Conservation (phyloP, 1,139 yeast genomes). For the Nadsonia starkeyi-henricii region DNA sequence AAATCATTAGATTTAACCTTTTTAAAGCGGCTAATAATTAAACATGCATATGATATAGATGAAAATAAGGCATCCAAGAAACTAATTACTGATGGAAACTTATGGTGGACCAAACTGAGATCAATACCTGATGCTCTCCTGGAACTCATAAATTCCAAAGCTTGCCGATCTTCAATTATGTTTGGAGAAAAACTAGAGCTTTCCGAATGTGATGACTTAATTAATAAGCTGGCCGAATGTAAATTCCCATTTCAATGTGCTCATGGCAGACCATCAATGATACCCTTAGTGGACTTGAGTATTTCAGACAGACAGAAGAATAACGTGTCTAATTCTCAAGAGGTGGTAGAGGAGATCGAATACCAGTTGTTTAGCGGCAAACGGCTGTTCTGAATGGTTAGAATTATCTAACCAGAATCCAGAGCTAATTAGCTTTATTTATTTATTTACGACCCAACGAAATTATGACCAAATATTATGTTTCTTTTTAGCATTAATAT, state of each 20-base stretch:
- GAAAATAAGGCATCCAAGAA: constrained; percentile 7
- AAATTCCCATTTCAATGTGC: constrained; percentile 67
- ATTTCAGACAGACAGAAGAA: neutral
- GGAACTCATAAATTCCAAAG: constrained; percentile 42
- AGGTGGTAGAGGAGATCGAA: neutral
- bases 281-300: constrained; percentile 33
- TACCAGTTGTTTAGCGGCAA: neutral
- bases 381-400: neutral
- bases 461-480: too few species aligned
- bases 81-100: constrained; percentile 3
- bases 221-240: constrained; percentile 35
- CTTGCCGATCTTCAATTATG: constrained; percentile 61
- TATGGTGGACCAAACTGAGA: constrained; percentile 6
- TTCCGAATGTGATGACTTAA: constrained; percentile 32
- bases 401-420: too few species aligned
- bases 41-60: constrained; percentile 9
- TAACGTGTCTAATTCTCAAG: neutral
- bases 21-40: constrained; percentile 8
- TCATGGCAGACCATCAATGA: constrained; percentile 69
- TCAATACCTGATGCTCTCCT: constrained; percentile 24
- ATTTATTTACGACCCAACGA: too few species aligned
- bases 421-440: too few species aligned
- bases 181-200: constrained; percentile 45
- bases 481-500: too few species aligned
- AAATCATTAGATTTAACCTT: constrained; percentile 5